These are phyloP conservation scores for Saussurea involucrata DNA, from an alignment of 129 eudicot species.

Conservation along the genomic window DNA sequence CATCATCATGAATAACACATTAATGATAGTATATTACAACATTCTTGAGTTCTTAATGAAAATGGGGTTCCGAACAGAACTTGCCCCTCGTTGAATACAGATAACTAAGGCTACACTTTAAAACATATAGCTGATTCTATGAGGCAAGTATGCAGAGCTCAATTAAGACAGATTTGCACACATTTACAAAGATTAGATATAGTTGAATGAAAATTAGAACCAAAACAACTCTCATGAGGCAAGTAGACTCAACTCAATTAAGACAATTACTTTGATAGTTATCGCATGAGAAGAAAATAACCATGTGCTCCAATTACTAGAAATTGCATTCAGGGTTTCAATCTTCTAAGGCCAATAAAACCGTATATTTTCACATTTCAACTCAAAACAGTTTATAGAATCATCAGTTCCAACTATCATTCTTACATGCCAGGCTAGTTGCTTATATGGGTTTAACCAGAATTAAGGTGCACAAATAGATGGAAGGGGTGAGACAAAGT, in stretches of 20 bases:
- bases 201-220: no score
- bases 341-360: background rate
- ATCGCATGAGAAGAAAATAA: background rate
- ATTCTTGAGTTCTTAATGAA: no score
- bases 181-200: no score
- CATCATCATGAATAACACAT: no score
- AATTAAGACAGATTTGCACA: background rate
- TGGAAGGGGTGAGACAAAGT: background rate
- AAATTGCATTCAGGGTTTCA: background rate
- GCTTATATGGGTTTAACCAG: background rate
- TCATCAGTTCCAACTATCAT: background rate
- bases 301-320: background rate
- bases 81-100: no score
- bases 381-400: background rate
- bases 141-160: no score
- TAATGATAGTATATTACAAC: no score
- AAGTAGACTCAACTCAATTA: background rate
- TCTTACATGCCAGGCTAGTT: background rate
- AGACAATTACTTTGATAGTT: background rate
- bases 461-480: background rate
- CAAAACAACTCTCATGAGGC: background rate
- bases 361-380: background rate
- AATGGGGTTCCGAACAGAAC: no score
- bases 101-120: no score
- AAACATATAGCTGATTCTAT: no score